phyloP scores from a whole-genome alignment of 2,329 filamentous ascomycete genomes.

The Drechslerella coelobrocha region DNA sequence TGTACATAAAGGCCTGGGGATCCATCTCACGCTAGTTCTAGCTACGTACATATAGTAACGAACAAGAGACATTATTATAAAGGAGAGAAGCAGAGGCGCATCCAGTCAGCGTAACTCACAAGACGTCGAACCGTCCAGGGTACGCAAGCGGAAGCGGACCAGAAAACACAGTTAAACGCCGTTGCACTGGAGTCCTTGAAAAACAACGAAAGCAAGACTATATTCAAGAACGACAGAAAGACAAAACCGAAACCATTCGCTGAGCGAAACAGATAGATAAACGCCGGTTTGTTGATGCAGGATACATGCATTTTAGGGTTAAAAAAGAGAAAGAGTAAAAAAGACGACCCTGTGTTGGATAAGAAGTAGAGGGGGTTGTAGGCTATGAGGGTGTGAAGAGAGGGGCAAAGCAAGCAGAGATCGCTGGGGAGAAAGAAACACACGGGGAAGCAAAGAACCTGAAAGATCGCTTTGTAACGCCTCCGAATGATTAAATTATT shows the following conservation, averaged over 20 bases:
- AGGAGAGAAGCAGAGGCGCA: too few species aligned
- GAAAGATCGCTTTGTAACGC: conserved; percentile 11
- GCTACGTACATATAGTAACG: too few species aligned
- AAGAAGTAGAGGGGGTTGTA: neutral
- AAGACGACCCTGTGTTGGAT: neutral
- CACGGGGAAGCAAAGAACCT: conserved; percentile 1
- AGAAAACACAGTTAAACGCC: too few species aligned
- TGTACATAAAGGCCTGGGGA: too few species aligned
- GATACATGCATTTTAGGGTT: conserved; percentile 9
- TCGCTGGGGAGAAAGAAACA: neutral
- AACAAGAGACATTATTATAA: too few species aligned
- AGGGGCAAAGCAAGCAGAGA: neutral
- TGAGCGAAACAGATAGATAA: neutral
- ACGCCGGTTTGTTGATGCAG: conserved; percentile 4
- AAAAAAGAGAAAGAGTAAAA: neutral
- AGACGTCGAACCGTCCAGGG: too few species aligned
- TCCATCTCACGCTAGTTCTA: too few species aligned
- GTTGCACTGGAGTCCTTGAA: neutral
- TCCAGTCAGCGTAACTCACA: too few species aligned
- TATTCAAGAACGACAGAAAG: neutral
- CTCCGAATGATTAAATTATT: conserved; percentile 12
- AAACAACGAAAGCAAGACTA: neutral
- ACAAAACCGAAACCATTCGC: neutral
- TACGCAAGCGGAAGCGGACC: too few species aligned
- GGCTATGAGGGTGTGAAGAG: neutral